Evolutionary conservation across 768 basidiomycete species (phyloP).

Genomic region (Gloeophyllum trabeum): DNA sequence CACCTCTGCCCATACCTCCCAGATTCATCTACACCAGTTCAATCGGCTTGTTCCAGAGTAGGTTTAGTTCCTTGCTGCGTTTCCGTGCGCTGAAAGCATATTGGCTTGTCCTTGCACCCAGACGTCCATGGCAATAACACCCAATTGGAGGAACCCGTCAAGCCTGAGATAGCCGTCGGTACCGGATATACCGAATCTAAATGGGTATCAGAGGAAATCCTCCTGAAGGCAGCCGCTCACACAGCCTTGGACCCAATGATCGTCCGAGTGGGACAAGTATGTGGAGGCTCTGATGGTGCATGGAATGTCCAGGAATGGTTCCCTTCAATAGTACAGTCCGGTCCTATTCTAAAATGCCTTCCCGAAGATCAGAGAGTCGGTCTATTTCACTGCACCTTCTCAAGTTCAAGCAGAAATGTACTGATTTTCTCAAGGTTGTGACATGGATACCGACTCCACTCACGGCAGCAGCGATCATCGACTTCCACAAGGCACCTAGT

Average conservation of each 20-base stretch:
- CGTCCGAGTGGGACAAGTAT: conserved; percentile 32
- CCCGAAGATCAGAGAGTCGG: conserved; percentile 20
- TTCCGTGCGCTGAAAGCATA: no score
- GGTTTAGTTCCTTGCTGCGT: no score
- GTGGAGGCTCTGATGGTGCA: conserved; percentile 24
- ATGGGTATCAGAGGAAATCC: conserved; percentile 27
- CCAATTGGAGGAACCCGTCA: no score
- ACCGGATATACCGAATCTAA: conserved; percentile 26
- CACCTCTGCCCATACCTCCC: conserved; percentile 15
- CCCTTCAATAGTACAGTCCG: conserved; percentile 24
- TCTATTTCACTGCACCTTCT: background rate
- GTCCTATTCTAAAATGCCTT: conserved; percentile 17
- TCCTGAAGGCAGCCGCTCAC: conserved; percentile 16
- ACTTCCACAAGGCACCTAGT: background rate
- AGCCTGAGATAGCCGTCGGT: conserved; percentile 16
- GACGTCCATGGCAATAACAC: no score
- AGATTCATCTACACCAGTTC: conserved; percentile 24
- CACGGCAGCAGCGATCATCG: background rate
- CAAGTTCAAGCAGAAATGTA: background rate
- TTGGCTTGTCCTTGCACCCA: no score
- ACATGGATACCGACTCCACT: background rate
- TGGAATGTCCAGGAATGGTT: conserved; percentile 37
- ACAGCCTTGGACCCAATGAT: conserved; percentile 20
- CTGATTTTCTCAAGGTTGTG: background rate
- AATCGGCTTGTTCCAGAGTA: conserved; percentile 15